Conservation (phyloP, 2,329 filamentous ascomycete species). For the Didymella lethalis region DNA sequence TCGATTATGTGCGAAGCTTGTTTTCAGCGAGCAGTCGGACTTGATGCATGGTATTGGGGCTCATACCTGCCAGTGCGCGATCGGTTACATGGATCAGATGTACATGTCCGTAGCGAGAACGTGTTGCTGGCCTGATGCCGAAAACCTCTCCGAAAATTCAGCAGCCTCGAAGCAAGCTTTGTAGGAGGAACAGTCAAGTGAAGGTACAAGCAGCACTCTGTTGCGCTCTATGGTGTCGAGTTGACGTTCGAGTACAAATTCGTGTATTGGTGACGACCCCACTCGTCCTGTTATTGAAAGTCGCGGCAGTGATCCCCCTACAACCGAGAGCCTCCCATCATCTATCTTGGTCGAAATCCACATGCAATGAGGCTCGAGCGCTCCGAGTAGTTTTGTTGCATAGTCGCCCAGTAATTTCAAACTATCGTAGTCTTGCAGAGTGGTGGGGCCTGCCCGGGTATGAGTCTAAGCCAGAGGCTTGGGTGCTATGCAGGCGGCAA, state of each 20-base stretch:
- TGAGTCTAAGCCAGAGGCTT: not conserved
- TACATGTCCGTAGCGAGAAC: conserved; percentile 19
- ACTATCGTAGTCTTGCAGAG: not conserved
- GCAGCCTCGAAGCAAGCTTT: not conserved
- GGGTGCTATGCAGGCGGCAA: not conserved
- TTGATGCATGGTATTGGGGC: conserved; percentile 30
- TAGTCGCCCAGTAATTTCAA: not conserved
- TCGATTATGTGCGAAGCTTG: conserved; percentile 23
- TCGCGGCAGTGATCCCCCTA: conserved; percentile 6
- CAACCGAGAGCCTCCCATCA: not conserved
- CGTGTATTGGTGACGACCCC: not conserved
- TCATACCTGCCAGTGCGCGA: conserved; percentile 35
- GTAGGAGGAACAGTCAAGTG: not conserved
- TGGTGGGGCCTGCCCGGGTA: not conserved
- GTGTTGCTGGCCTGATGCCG: not conserved
- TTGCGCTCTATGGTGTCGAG: not conserved
- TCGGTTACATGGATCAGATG: conserved; percentile 28
- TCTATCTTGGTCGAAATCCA: not conserved
- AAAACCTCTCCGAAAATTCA: not conserved
- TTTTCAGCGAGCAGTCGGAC: conserved; percentile 22
- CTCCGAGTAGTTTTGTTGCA: not conserved
- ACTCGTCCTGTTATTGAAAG: conserved; percentile 11
- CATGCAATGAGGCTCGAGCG: not conserved
- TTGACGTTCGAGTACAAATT: not conserved
- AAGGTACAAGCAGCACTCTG: not conserved